Evolutionary conservation across 2,329 filamentous ascomycete species (phyloP).

Genomic region (Fusarium sororula): DNA sequence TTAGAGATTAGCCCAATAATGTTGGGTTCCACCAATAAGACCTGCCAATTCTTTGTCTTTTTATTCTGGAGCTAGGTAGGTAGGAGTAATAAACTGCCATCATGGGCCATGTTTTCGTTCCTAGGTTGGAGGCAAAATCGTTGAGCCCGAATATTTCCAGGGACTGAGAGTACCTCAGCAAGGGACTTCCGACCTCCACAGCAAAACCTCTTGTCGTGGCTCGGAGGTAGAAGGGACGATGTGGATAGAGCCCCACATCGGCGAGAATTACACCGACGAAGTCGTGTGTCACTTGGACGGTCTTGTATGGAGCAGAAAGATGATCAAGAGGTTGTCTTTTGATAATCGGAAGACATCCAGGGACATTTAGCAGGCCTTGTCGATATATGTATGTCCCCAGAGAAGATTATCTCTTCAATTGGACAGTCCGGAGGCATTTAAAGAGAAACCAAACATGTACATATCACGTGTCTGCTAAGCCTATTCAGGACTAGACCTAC

Average conservation of each 20-base stretch:
- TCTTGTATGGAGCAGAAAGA: background rate
- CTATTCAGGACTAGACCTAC: conserved; percentile 44
- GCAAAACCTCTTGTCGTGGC: conserved; percentile 33
- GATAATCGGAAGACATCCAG: background rate
- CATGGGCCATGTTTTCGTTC: background rate
- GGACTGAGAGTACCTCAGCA: background rate
- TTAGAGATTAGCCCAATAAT: conserved; percentile 28
- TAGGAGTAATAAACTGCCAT: background rate
- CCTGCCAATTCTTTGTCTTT: background rate
- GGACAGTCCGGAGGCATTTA: background rate
- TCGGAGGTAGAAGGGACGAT: conserved; percentile 41
- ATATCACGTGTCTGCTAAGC: conserved; percentile 41
- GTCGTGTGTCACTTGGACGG: conserved; percentile 9
- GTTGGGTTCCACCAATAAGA: conserved; percentile 20
- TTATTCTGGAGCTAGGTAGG: background rate
- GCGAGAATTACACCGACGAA: conserved; percentile 31
- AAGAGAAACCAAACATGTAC: background rate
- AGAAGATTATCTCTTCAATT: background rate
- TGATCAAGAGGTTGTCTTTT: background rate
- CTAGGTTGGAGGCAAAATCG: conserved; percentile 3
- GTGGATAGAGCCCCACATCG: conserved; percentile 30
- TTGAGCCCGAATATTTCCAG: conserved; percentile 21
- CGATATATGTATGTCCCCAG: background rate
- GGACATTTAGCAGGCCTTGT: accelerated
- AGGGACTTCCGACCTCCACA: conserved; percentile 11